Base-by-base conservation (phyloP, 177 flowering plant species). In the Vitis hybrid region DNA sequence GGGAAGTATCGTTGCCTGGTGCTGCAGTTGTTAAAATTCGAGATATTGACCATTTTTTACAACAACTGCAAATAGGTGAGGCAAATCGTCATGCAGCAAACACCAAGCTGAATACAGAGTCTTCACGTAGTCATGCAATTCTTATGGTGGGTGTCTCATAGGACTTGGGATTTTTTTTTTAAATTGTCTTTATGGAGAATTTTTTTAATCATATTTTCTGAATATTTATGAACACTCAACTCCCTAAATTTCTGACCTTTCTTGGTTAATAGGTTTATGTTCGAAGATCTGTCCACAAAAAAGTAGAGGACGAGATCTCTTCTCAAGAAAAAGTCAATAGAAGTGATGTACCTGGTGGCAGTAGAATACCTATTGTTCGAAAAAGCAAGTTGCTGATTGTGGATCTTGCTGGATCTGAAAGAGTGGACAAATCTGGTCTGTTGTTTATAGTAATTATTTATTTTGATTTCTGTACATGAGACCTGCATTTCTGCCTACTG, bases 111-210 rank as follows among this genome's bases (percentile, higher is more conserved):
- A 94, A 94, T 75, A 87, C 93, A 29, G 94, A 88, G 80, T 92
- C 97, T 62, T 94, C 98, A 62, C 93, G 98, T 52, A 92, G 98
- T 74, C 98, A 94, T 87, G 97, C 97, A 53, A 87, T 94, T 84
- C 93, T 94, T 70, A 83, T 84, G 96, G 98, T 94, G 78, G 21
- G 87, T 56, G 61, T 48, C 50, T 21, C 71, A 13, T 65, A 51
- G 31, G 66, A 57, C 9, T 66, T 33, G 11, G 56, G 39, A 14
- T 52, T 16, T 9, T 45, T 13, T 62, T 52, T 29, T 2, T 45
- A 14, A 63, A 51, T 64, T 3, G 62, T 51, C 57, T 18, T 52
- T 66, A 6, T 51, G 18, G 48, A 65, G 10, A 26, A 10, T 50
- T 8, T 22, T 55, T 60, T 31, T 49, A 3, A 10, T 2, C 3